A percentile compares a stretch with the other conserved stretches of the same genome.
phyloP scores from a whole-genome alignment of 2,329 filamentous ascomycete genomes.

The Alternaria panax region DNA sequence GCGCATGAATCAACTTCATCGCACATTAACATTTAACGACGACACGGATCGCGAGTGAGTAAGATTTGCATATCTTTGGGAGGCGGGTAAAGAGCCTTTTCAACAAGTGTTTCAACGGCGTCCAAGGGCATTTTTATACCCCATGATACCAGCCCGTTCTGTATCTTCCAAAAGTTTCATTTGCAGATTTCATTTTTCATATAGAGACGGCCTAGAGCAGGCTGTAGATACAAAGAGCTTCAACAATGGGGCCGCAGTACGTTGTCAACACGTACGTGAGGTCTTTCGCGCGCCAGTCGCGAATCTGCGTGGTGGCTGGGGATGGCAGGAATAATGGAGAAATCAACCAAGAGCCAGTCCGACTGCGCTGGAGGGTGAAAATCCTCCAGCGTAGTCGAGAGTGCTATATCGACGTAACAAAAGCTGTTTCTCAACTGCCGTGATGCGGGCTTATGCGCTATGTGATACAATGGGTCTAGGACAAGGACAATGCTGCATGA shows the following conservation, averaged over 20 bases:
- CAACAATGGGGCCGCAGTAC: slow-evolving; percentile 37
- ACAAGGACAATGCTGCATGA: not conserved
- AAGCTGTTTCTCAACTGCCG: not conserved
- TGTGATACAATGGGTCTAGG: not conserved
- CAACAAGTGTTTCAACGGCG: slow-evolving; percentile 50
- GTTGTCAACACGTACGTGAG: slow-evolving; percentile 39
- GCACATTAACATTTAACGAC: slow-evolving; percentile 39
- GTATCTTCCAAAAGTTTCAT: slow-evolving; percentile 41
- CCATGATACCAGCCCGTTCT: slow-evolving; percentile 41
- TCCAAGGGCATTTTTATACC: slow-evolving; percentile 44
- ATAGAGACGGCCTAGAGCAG: slow-evolving; percentile 27
- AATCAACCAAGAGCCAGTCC: slow-evolving; percentile 2
- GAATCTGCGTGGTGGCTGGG: not conserved
- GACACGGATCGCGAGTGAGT: slow-evolving; percentile 18
- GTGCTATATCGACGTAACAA: not conserved
- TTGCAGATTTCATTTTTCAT: slow-evolving; percentile 31
- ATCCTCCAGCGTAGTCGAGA: not conserved
- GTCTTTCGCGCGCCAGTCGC: slow-evolving; percentile 16
- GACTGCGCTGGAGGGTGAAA: not conserved
- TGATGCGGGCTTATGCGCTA: not conserved
- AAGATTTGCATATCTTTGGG: slow-evolving; percentile 50
- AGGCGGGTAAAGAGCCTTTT: slow-evolving; percentile 46
- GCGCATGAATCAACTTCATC: slow-evolving; percentile 53
- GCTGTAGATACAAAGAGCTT: slow-evolving; percentile 28
- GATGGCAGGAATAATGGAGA: not conserved